phyloP scores from a whole-genome alignment of 2,329 filamentous ascomycete species.

The Fusarium sp. region DNA sequence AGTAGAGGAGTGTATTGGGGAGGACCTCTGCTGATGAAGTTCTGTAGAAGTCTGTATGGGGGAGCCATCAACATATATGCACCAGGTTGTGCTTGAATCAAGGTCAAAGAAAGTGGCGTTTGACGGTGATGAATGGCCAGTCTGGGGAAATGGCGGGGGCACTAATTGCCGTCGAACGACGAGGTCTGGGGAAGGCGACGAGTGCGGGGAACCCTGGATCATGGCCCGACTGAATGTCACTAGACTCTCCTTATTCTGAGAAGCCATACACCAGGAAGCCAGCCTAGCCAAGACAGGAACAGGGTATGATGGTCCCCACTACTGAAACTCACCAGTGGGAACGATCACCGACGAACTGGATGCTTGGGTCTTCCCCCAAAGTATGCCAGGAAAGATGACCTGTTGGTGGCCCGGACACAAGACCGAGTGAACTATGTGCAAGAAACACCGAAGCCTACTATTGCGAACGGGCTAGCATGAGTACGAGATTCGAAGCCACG shows the following conservation, averaged over 20 bases:
- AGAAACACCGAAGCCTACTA: background rate
- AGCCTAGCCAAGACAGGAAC: background rate
- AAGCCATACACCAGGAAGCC: background rate
- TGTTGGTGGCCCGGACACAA: background rate
- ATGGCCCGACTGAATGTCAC: conserved; percentile 1
- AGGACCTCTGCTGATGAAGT: background rate
- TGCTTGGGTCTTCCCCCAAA: background rate
- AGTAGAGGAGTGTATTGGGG: background rate
- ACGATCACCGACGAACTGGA: conserved; percentile 16
- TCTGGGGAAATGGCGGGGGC: background rate
- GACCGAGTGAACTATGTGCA: background rate
- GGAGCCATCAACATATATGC: background rate
- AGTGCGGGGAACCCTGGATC: conserved; percentile 5
- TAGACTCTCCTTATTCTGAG: background rate
- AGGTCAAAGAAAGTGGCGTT: background rate
- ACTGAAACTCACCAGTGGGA: conserved; percentile 18
- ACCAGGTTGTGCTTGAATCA: background rate
- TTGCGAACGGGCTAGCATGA: background rate
- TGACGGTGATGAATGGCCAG: background rate
- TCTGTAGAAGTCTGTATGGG: background rate
- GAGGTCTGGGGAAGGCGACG: background rate
- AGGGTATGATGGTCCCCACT: background rate
- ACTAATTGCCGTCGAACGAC: background rate
- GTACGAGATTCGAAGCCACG: background rate
- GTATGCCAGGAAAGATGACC: background rate